Conservation (phyloP, 345 rosid species). For the Brassica nigra region DNA sequence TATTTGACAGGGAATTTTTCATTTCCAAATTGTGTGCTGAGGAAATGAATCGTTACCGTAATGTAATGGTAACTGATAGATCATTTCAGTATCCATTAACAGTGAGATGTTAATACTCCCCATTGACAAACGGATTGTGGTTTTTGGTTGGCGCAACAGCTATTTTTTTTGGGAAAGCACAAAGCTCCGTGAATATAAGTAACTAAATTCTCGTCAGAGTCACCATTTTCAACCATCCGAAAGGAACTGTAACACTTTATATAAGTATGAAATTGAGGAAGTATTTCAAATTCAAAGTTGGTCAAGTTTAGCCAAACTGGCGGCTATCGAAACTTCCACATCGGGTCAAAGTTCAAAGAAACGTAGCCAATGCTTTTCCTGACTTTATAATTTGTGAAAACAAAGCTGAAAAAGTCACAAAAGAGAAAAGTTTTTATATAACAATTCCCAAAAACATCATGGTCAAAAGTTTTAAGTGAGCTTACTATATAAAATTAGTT, state of each 20-base stretch:
- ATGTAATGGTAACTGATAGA: neutral
- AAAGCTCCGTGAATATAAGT: no score
- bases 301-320: constrained; percentile 30
- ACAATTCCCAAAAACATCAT: neutral
- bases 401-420: neutral
- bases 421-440: neutral
- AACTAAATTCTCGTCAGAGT: no score
- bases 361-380: constrained; percentile 14
- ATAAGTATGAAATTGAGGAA: neutral
- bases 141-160: no score
- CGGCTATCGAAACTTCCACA: constrained; percentile 27
- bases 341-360: constrained; percentile 33
- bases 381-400: neutral
- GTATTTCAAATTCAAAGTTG: constrained; percentile 10
- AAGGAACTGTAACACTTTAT: no score
- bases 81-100: no score
- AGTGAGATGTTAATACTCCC: no score
- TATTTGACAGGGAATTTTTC: neutral
- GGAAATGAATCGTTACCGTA: constrained; percentile 17
- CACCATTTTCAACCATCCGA: no score
- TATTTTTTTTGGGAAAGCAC: no score
- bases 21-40: neutral
- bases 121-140: no score
- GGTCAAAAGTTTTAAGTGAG: neutral
- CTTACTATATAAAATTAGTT: neutral